Conservation (phyloP, 345 rosid species). For the Acer negundo region DNA sequence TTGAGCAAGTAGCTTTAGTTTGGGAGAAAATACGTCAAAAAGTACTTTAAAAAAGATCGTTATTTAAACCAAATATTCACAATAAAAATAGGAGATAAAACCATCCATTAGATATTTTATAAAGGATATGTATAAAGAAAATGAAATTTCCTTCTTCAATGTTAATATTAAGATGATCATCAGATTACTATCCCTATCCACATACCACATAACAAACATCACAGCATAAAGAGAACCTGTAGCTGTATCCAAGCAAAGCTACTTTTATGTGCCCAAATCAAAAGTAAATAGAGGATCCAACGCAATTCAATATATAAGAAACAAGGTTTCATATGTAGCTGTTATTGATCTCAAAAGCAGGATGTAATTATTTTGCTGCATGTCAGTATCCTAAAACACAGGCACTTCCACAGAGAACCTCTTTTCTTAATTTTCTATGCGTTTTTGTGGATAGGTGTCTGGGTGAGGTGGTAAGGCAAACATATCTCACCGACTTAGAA, state of each 20-base stretch:
- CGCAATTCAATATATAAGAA: not conserved
- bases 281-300: not conserved
- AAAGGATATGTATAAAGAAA: not conserved
- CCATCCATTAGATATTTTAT: not conserved
- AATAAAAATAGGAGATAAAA: not conserved
- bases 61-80: not conserved
- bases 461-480: not conserved
- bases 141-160: not conserved
- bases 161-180: not conserved
- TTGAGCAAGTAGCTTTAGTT: not conserved
- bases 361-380: not conserved
- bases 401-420: not conserved
- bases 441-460: not conserved
- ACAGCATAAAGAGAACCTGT: not conserved
- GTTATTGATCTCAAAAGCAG: not conserved
- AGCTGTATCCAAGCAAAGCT: not conserved
- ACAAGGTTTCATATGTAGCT: not conserved
- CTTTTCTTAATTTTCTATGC: not conserved
- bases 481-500: not conserved
- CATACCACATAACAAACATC: not conserved
- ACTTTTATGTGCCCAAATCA: not conserved
- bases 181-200: not conserved
- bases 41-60: not conserved
- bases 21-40: not conserved
- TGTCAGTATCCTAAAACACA: not conserved